A percentile compares a stretch with the other conserved stretches of the same genome.
phyloP scores from a whole-genome alignment of 1,139 yeast species.

The Starmera stellimalicola region DNA sequence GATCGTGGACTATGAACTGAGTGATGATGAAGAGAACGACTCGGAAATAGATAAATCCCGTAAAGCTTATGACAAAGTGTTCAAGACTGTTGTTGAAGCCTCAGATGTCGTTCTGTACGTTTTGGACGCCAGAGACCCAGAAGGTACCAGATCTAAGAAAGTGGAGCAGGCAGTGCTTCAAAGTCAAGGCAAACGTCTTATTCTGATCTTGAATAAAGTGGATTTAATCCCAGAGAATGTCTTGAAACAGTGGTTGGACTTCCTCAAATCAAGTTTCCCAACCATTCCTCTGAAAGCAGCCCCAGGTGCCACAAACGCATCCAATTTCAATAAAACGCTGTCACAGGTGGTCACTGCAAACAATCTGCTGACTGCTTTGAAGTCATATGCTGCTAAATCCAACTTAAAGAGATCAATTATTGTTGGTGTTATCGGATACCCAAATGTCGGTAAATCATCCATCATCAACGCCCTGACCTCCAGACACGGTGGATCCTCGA shows the following conservation, averaged over 20 bases:
- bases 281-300: slow-evolving; percentile 77
- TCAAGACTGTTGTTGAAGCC: slow-evolving; percentile 73
- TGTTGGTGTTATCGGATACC: slow-evolving; percentile 95
- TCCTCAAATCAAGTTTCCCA: slow-evolving; percentile 77
- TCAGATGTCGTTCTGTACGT: slow-evolving; percentile 88
- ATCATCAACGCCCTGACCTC: slow-evolving; percentile 83
- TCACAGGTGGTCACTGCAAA: slow-evolving; percentile 66
- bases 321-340: slow-evolving; percentile 69
- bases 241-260: slow-evolving; percentile 75
- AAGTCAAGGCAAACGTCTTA: slow-evolving; percentile 73
- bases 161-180: slow-evolving; percentile 87
- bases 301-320: slow-evolving; percentile 52
- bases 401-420: slow-evolving; percentile 85
- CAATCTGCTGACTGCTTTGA: slow-evolving; percentile 69
- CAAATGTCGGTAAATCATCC: slow-evolving; percentile 92
- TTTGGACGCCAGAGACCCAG: slow-evolving; percentile 96
- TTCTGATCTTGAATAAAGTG: slow-evolving; percentile 80
- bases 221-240: slow-evolving; percentile 85
- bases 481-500: slow-evolving; percentile 63
- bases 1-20: slow-evolving; percentile 43
- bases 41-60: slow-evolving; percentile 69
- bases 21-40: slow-evolving; percentile 37
- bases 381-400: slow-evolving; percentile 74
- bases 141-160: slow-evolving; percentile 82
- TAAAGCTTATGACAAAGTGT: slow-evolving; percentile 86